These are phyloP conservation scores for Wolfiporia cocos DNA, from an alignment of 1,284 basidiomycete species.

Conservation along the genomic window DNA sequence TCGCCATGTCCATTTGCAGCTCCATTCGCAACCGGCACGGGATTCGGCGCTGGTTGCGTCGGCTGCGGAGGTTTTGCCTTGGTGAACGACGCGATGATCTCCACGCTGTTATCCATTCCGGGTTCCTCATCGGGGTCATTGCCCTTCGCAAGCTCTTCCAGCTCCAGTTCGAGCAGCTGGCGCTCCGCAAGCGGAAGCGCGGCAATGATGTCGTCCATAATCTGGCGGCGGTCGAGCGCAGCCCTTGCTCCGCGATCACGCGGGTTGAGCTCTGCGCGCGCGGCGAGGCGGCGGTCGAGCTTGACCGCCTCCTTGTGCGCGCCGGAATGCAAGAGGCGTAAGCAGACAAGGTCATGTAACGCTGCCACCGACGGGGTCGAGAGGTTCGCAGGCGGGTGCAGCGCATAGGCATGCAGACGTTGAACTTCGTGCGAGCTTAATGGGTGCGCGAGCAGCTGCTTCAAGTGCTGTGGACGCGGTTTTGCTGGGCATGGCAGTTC, in stretches of 20 bases:
- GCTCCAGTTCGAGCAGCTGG: constrained; percentile 43
- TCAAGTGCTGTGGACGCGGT: constrained; percentile 49
- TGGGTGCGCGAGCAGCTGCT: constrained; percentile 56
- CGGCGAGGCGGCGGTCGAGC: constrained; percentile 61
- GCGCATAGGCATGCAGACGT: constrained; percentile 48
- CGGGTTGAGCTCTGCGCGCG: constrained; percentile 19
- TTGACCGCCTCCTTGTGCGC: constrained; percentile 69
- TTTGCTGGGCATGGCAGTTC: constrained; percentile 45
- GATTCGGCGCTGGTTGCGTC: too few species aligned
- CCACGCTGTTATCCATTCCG: neutral
- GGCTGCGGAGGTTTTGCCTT: too few species aligned
- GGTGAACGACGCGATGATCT: too few species aligned
- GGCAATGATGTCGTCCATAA: constrained; percentile 62
- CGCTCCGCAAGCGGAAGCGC: constrained; percentile 56
- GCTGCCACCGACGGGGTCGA: constrained; percentile 45
- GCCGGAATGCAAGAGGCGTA: constrained; percentile 73
- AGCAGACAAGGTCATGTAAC: constrained; percentile 77
- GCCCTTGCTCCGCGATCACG: constrained; percentile 21
- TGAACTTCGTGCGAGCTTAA: constrained; percentile 58
- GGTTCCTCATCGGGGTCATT: neutral
- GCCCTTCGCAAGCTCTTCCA: constrained; percentile 29
- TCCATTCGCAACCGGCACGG: too few species aligned
- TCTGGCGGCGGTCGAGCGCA: constrained; percentile 49
- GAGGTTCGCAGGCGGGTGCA: constrained; percentile 46
- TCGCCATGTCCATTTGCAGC: constrained; percentile 17